These are phyloP conservation scores for Rhinocladiella similis DNA, from an alignment of 2,329 filamentous ascomycete species.

Conservation along the genomic window DNA sequence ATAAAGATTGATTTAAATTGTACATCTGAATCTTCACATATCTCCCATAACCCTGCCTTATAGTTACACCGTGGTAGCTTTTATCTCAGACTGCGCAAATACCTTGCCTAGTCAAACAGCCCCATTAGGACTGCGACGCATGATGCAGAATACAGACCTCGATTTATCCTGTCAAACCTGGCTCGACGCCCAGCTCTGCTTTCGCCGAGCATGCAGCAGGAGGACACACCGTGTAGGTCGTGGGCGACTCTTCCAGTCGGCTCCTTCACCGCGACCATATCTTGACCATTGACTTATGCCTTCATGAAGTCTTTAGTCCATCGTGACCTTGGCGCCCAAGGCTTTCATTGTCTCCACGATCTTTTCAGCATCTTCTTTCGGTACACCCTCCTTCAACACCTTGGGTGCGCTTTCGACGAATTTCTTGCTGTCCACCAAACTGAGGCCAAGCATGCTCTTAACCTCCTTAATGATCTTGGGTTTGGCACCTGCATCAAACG, in stretches of 20 bases:
- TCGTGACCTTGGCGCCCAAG: constrained; percentile 80
- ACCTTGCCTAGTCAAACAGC: no score
- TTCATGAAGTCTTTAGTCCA: constrained; percentile 66
- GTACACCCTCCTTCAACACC: constrained; percentile 97
- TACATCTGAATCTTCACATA: constrained; percentile 4
- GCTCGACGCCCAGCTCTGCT: no score
- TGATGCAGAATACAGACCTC: no score
- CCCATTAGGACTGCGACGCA: no score
- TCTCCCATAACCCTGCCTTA: neutral
- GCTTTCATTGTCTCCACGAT: constrained; percentile 93
- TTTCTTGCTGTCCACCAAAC: constrained; percentile 99
- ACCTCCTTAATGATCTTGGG: constrained; percentile 99
- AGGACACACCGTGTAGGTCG: neutral
- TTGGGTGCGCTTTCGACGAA: constrained; percentile 97
- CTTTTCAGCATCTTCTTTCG: constrained; percentile 99
- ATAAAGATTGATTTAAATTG: constrained; percentile 1
- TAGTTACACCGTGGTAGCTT: neutral
- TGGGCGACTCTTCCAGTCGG: neutral
- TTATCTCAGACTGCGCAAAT: neutral
- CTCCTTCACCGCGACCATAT: neutral
- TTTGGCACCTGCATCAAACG: constrained; percentile 85
- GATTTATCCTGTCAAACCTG: no score
- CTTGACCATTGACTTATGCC: neutral
- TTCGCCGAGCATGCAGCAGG: neutral
- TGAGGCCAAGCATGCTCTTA: constrained; percentile 91